Conservation (phyloP, 2,329 filamentous ascomycete genomes). For the Ilyonectria destructans region DNA sequence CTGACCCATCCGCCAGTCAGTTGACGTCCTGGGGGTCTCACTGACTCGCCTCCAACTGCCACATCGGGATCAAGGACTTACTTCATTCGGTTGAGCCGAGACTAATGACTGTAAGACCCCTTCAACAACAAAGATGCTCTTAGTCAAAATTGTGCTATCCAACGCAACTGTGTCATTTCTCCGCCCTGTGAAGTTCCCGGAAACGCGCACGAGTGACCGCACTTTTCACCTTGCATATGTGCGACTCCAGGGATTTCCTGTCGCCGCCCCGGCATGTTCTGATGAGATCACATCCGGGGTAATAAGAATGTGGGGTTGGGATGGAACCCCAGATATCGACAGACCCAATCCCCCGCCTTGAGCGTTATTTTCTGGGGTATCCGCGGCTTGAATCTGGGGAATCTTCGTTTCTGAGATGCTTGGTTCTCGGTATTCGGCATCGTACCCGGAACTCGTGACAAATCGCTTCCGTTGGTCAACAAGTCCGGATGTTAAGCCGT, state of each 20-base stretch:
- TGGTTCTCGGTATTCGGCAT: neutral
- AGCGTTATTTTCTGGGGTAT: slow-evolving; percentile 26
- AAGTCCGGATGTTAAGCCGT: slow-evolving; percentile 34
- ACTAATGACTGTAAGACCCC: neutral
- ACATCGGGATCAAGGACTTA: neutral
- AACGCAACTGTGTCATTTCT: neutral
- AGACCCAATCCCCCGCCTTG: slow-evolving; percentile 8
- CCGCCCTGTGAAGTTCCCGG: neutral
- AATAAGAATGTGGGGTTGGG: slow-evolving; percentile 43
- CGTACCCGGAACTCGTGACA: neutral
- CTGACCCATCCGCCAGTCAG: slow-evolving; percentile 6
- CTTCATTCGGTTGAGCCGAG: neutral
- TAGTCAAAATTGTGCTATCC: neutral
- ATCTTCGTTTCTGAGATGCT: neutral
- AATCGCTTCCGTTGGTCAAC: neutral
- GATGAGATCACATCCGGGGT: slow-evolving; percentile 41
- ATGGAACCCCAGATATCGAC: slow-evolving; percentile 28
- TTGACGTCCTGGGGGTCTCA: neutral
- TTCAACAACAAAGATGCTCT: neutral
- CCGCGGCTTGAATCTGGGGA: slow-evolving; percentile 15
- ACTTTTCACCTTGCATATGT: slow-evolving; percentile 7
- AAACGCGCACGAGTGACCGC: neutral
- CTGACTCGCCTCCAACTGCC: slow-evolving; percentile 1
- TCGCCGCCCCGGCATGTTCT: slow-evolving; percentile 27
- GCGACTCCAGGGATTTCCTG: neutral